phyloP scores from a whole-genome alignment of 192 early-diverging fungal species.

The Backusella australiensis region DNA sequence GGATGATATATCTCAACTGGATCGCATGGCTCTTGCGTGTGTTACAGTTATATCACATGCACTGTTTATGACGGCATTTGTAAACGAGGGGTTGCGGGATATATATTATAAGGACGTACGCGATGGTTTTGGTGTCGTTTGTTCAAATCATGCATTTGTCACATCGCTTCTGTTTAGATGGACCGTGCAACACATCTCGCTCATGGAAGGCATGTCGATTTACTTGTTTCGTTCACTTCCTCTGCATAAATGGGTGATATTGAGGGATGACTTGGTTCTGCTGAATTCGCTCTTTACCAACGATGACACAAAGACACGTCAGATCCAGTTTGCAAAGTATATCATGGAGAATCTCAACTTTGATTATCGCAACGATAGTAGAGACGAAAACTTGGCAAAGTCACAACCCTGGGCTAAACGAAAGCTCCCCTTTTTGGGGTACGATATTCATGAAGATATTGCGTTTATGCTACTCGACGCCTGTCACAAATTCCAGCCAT shows the following conservation, averaged over 20 bases:
- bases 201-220: constrained; percentile 41
- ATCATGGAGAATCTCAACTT: constrained; percentile 30
- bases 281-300: constrained; percentile 29
- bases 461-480: constrained; percentile 32
- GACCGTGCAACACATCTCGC: constrained; percentile 35
- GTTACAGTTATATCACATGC: constrained; percentile 34
- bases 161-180: constrained; percentile 39
- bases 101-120: constrained; percentile 44
- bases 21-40: constrained; percentile 11
- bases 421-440: constrained; percentile 17
- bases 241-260: constrained; percentile 39
- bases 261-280: constrained; percentile 29
- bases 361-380: constrained; percentile 6
- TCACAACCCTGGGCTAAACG: constrained; percentile 26
- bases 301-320: not conserved
- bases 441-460: constrained; percentile 29
- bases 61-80: constrained; percentile 39
- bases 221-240: constrained; percentile 47
- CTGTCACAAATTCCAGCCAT: constrained; percentile 30
- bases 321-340: constrained; percentile 26
- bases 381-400: not conserved
- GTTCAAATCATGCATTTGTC: constrained; percentile 29
- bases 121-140: constrained; percentile 39
- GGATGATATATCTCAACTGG: not conserved
- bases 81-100: constrained; percentile 34